A percentile compares a stretch with the other conserved stretches of the same genome.
phyloP scores from a whole-genome alignment of 1,284 basidiomycete genomes.

The Trametes pubescens region DNA sequence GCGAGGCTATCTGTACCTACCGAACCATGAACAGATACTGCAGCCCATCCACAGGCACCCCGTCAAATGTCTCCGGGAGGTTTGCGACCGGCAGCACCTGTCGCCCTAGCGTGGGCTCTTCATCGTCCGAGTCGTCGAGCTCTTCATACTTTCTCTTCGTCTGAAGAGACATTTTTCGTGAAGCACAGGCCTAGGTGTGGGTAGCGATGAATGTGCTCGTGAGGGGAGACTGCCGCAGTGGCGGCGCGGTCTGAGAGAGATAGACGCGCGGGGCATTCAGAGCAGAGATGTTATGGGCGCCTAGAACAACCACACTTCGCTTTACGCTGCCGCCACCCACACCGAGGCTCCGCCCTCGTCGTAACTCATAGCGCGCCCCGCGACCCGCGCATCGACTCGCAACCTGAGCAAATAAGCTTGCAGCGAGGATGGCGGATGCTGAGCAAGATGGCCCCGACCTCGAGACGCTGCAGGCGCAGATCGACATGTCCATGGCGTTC shows the following conservation, averaged over 20 bases:
- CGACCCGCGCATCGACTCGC: background rate
- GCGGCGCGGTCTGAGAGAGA: background rate
- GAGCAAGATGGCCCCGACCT: slow-evolving; percentile 61
- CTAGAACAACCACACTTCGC: background rate
- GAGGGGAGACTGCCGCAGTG: background rate
- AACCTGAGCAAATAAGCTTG: background rate
- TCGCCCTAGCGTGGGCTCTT: slow-evolving; percentile 41
- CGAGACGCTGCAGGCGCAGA: slow-evolving; percentile 75
- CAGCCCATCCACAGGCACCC: slow-evolving; percentile 74
- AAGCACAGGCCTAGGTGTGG: background rate
- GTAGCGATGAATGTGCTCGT: background rate
- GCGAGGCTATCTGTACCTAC: slow-evolving; percentile 46
- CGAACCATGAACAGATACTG: slow-evolving; percentile 85
- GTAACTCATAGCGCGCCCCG: background rate
- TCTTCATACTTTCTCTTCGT: slow-evolving; percentile 35
- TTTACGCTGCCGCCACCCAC: too few relatives aligned
- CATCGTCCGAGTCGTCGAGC: slow-evolving; percentile 41
- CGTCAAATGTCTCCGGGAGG: slow-evolving; percentile 70
- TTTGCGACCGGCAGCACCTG: slow-evolving; percentile 81
- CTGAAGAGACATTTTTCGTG: slow-evolving; percentile 16
- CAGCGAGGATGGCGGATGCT: slow-evolving; percentile 30
- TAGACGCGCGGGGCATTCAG: slow-evolving; percentile 1
- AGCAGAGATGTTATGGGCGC: slow-evolving; percentile 8
- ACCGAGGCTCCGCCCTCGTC: too few relatives aligned
- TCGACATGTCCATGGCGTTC: slow-evolving; percentile 80